Evolutionary conservation across 192 early-diverging fungal genomes (phyloP).

Genomic region (Lunasporangiospora selenospora): DNA sequence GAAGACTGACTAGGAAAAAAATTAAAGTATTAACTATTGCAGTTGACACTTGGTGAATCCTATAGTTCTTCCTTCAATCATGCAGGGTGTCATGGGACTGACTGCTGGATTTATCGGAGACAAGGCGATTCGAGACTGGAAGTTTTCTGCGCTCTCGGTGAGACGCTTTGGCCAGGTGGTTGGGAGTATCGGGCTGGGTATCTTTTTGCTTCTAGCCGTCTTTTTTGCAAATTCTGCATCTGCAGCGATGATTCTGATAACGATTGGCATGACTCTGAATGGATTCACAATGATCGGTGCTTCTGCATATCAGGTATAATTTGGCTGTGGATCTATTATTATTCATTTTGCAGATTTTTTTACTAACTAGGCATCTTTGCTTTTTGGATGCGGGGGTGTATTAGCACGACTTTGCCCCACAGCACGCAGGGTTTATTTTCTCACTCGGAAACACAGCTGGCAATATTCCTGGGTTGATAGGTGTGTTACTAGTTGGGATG

Average conservation of each 20-base stretch:
- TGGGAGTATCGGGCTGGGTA: conserved; percentile 35
- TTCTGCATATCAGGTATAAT: conserved; percentile 40
- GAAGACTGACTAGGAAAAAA: not conserved
- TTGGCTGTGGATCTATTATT: not conserved
- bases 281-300: conserved; percentile 42
- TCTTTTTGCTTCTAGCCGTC: conserved; percentile 31
- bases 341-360: not conserved
- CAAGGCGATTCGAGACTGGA: conserved; percentile 26
- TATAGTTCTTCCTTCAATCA: conserved; percentile 36
- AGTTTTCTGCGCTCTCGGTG: conserved; percentile 19
- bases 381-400: not conserved
- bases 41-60: not conserved
- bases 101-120: conserved; percentile 41
- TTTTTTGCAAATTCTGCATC: conserved; percentile 20
- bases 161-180: conserved; percentile 25
- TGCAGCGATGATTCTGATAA: conserved; percentile 27
- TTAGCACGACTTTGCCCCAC: conserved; percentile 47
- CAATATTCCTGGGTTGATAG: conserved; percentile 38
- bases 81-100: conserved; percentile 33
- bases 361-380: not conserved
- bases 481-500: conserved; percentile 35
- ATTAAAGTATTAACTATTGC: not conserved
- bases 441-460: conserved; percentile 48
- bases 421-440: conserved; percentile 49
- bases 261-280: conserved; percentile 41